Percentiles rank a stretch among this genome's conserved stretches.
Evolutionary conservation across 75 land plant genomes (phyloP).

Genomic region (Azolla pinnata): DNA sequence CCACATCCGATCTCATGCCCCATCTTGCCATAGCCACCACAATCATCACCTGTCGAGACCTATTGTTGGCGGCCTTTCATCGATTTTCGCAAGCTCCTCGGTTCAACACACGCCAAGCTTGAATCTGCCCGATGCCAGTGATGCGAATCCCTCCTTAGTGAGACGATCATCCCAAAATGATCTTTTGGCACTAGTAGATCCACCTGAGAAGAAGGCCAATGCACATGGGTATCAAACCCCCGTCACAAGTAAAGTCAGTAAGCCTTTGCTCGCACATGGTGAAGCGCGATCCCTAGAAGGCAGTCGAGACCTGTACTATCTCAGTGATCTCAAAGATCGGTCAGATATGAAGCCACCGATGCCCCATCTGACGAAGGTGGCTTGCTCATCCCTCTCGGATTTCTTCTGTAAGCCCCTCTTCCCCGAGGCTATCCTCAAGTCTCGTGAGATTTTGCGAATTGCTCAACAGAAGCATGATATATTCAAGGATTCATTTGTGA

Average conservation of each 20-base stretch:
- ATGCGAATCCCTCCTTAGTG: not conserved
- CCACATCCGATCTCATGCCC: not conserved
- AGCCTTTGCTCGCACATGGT: not conserved
- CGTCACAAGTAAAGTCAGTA: not conserved
- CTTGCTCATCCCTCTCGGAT: not conserved
- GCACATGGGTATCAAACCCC: not conserved
- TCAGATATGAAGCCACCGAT: constrained; percentile 9
- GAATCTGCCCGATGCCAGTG: not conserved
- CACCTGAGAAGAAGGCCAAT: constrained; percentile 3
- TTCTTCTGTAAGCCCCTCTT: not conserved
- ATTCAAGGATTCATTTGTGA: constrained; percentile 18
- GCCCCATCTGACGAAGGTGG: constrained; percentile 2
- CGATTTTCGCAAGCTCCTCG: constrained; percentile 35
- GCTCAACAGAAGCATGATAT: constrained; percentile 20
- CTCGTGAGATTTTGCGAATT: constrained; percentile 15
- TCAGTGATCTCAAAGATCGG: constrained; percentile 4
- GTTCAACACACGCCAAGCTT: constrained; percentile 13
- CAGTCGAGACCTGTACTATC: constrained; percentile 28
- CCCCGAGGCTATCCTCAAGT: not conserved
- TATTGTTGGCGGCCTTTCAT: constrained; percentile 43
- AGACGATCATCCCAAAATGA: constrained; percentile 16
- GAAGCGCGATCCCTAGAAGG: constrained; percentile 38
- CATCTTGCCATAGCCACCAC: no score
- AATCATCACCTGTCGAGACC: constrained; percentile 20
- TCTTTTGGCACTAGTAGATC: constrained; percentile 26